A percentile compares a stretch with the other conserved stretches of the same genome.
Conservation (phyloP, 2,329 filamentous ascomycete genomes). For the Alternaria sp. region DNA sequence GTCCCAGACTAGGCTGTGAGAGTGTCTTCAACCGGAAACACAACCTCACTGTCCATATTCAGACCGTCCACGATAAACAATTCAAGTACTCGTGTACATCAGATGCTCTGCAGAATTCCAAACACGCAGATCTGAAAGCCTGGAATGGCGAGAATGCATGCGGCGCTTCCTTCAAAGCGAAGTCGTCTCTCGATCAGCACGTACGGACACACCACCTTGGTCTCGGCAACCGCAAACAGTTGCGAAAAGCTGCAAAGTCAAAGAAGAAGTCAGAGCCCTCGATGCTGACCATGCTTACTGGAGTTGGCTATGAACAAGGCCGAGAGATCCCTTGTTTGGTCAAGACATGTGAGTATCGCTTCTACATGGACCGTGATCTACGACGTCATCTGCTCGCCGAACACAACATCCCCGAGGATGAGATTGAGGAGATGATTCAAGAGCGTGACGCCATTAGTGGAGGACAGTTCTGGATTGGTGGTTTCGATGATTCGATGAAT, state of each 20-base stretch:
- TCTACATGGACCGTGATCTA: constrained; percentile 67
- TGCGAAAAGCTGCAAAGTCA: constrained; percentile 50
- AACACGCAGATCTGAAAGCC: constrained; percentile 61
- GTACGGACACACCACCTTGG: constrained; percentile 82
- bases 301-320: constrained; percentile 62
- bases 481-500: constrained; percentile 36
- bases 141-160: constrained; percentile 78
- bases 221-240: constrained; percentile 54
- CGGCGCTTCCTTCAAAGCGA: constrained; percentile 77
- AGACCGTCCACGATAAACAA: constrained; percentile 77
- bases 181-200: constrained; percentile 83
- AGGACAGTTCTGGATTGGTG: constrained; percentile 59
- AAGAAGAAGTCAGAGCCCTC: constrained; percentile 41
- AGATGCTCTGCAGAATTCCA: constrained; percentile 66
- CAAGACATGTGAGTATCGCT: constrained; percentile 61
- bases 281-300: constrained; percentile 61
- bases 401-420: constrained; percentile 51
- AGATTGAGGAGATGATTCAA: constrained; percentile 49
- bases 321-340: constrained; percentile 63
- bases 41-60: constrained; percentile 84
- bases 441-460: constrained; percentile 53
- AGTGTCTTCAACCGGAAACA: constrained; percentile 83
- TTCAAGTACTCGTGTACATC: constrained; percentile 81
- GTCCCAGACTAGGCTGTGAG: constrained; percentile 72
- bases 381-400: constrained; percentile 62